Evolutionary conservation across 306 rosid genomes (phyloP), one percentile per base, ranked within the genome.

Genomic region (Lablab purpureus): DNA sequence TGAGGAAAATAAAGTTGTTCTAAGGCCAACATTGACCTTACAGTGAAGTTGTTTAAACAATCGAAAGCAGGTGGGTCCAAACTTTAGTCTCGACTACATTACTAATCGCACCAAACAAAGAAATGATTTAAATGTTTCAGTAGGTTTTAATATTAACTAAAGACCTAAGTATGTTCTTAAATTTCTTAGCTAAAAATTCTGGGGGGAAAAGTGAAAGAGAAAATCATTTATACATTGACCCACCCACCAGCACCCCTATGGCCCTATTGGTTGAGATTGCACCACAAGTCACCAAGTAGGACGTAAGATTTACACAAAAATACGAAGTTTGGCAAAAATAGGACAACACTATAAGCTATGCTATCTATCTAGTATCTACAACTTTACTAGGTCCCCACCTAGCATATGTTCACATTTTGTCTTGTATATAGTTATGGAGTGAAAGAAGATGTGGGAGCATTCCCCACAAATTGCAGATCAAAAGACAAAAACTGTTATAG

Each of bases 11-110:
- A 88, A 90, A 90, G 85, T 54, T 83, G 84, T 65, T 76, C 52
- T 71, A 76, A 79, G 86, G 88, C 83, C 77, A 83, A 83, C 83
- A 85, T 80, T 83, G 88, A 82, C 90, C 88, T 87, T 62, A 54
- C 34, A 77, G 63, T 81, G 23, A 62, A 85, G 68, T 60, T 87
- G 88, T 83, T 85, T 64, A 60, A 66, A 55, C 87, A 75, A 82
- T 80, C 55, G 36, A 88, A 84, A 83, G 68, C 67, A 71, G 36
- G 91, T 91, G 90, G 89, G 89, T 75, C 91, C 90, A 75, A 77
- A 81, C 71, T 69, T 71, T 72, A 76, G 71, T 67, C 27, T 78
- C 46, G 69, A 60, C 70, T 65, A 81, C 27, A 71, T 64, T 62
- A 81, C 84, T 68, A 73, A 63, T 79, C 71, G 63, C 82, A 73